Base-by-base conservation (phyloP, 2,329 filamentous ascomycete genomes). In the Pseudogymnoascus sp. region DNA sequence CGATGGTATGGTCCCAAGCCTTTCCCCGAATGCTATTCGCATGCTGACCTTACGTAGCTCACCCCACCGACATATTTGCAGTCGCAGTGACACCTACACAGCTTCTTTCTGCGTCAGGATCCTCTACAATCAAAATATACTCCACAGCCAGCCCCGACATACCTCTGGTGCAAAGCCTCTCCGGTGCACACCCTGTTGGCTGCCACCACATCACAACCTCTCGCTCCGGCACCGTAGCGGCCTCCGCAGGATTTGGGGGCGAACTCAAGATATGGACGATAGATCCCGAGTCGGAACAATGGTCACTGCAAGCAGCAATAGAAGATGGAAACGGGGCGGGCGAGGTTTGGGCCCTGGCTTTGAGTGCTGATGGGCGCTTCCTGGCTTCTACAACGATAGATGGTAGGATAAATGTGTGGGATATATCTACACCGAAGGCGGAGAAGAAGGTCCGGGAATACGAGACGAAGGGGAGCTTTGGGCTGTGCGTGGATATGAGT, bases 381-480 rank as follows among this genome's bases (percentile, higher is more conserved):
- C 82, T 97, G 14, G 92, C 92, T n/a, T 86, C 86, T 68, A 95
- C 91, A 12, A 94, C 91, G 2, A 89, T 92, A 70, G 90, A 95
- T 72, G 94, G 94, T 3, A 85, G 88, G 62, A 86, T 97, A 71
- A 92, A 92, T 69, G 89, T 97, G 42, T 97, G 92, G 91, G 87
- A 96, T 72, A 75, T 78, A 59, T 60, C 59, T 25, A 60, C 21
- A 12, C 38, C 38, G 18, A 42, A 42, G 11, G 16, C n/a, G 35
- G 79, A 79, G 68, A 78, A 82, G 63, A 90, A 89, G 75, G 86
- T 94, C 65, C 82, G 86, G 60, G 86, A 92, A 70, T 96, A 94
- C 72, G 92, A 96, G 78, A 97, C 93, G 1, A 91, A 93, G 69
- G 92, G 92, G 12, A 93, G 89, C 75, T 97, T 97, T 77, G 93